Evolutionary conservation across 805 yeast genomes (phyloP).

Genomic region (Trichomonascus vanleenenianus): DNA sequence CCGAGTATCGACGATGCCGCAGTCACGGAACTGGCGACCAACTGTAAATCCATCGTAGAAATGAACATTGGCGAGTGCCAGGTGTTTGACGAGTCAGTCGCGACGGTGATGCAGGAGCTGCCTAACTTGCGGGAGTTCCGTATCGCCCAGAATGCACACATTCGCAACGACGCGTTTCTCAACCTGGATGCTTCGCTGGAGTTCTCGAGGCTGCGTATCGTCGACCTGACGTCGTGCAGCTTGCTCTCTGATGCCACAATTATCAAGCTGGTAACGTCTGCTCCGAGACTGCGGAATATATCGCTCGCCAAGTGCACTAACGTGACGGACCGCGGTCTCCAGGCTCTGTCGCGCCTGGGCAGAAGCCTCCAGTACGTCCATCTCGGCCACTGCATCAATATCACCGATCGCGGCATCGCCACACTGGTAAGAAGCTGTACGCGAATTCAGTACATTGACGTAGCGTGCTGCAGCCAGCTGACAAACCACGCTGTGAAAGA

Average conservation of each 20-base stretch:
- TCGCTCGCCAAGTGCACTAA: constrained; percentile 83
- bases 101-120: constrained; percentile 48
- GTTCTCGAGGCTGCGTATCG: constrained; percentile 60
- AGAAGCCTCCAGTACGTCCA: constrained; percentile 81
- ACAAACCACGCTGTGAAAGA: constrained; percentile 78
- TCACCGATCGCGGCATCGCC: constrained; percentile 83
- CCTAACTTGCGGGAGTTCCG: constrained; percentile 79
- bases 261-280: constrained; percentile 59
- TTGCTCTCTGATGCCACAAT: constrained; percentile 75
- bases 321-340: constrained; percentile 73
- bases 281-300: constrained; percentile 82
- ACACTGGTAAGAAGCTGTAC: constrained; percentile 69
- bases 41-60: constrained; percentile 78
- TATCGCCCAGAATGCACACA: constrained; percentile 60
- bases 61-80: constrained; percentile 79
- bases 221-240: constrained; percentile 80
- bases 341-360: constrained; percentile 65
- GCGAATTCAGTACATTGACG: constrained; percentile 83
- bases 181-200: constrained; percentile 40
- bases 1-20: constrained; percentile 55
- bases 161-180: constrained; percentile 60
- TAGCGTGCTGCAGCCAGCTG: constrained; percentile 87
- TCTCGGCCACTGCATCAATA: constrained; percentile 85
- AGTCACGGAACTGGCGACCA: constrained; percentile 50
- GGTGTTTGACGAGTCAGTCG: constrained; percentile 58